A percentile compares a stretch with the other conserved stretches of the same genome.
These are phyloP conservation scores for Boletus barrowsii DNA, from an alignment of 768 basidiomycete species.

Conservation along the genomic window DNA sequence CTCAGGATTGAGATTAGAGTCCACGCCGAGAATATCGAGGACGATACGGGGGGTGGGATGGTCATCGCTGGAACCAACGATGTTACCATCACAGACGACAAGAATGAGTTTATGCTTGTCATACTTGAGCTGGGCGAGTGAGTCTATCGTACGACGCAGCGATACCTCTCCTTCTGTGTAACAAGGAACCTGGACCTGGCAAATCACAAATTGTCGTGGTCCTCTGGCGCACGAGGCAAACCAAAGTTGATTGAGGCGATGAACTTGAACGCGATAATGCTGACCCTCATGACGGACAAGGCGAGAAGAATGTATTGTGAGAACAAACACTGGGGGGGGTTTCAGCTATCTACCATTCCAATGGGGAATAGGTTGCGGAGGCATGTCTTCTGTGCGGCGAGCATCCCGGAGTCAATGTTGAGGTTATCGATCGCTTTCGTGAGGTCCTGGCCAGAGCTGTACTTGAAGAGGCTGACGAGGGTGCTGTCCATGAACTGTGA, in stretches of 20 bases:
- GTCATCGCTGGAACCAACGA: conserved; percentile 96
- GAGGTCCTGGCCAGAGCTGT: conserved; percentile 72
- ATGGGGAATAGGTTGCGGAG: conserved; percentile 42
- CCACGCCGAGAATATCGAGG: conserved; percentile 51
- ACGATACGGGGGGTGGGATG: conserved; percentile 68
- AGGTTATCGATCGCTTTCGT: conserved; percentile 69
- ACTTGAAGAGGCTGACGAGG: conserved; percentile 74
- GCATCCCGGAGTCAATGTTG: conserved; percentile 54
- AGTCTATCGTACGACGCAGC: conserved; percentile 51
- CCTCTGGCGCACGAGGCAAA: too few species aligned
- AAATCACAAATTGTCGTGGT: too few species aligned
- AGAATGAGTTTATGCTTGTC: conserved; percentile 85
- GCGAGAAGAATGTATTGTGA: too few species aligned
- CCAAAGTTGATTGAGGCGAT: too few species aligned
- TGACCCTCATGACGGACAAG: too few species aligned
- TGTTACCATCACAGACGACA: conserved; percentile 26
- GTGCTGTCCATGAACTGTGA: conserved; percentile 65
- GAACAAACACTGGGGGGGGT: too few species aligned
- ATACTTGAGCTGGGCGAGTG: conserved; percentile 89
- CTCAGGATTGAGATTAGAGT: conserved; percentile 90
- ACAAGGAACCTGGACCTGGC: too few species aligned
- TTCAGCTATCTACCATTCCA: too few species aligned
- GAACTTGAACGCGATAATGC: too few species aligned
- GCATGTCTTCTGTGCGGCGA: conserved; percentile 79
- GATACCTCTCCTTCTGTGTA: too few species aligned